A percentile compares a stretch with the other conserved stretches of the same genome.
phyloP scores from a whole-genome alignment of 768 basidiomycete species.

The Pleurotus salmoneostramineus region DNA sequence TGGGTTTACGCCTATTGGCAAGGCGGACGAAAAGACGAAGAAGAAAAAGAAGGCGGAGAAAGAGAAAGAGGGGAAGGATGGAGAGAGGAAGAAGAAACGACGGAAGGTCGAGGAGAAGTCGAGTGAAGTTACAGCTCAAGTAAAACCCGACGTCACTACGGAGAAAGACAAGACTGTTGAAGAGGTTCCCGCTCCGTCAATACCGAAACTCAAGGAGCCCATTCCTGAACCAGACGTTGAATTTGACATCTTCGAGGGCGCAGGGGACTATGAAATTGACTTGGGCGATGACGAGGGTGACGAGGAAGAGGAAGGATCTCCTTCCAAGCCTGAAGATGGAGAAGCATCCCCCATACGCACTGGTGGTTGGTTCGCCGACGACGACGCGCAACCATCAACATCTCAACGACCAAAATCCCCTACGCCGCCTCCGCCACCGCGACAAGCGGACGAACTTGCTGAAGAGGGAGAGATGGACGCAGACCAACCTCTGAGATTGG shows the following conservation, averaged over 20 bases:
- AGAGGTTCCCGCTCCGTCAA: background rate
- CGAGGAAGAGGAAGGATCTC: conserved; percentile 20
- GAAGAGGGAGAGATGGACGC: conserved; percentile 39
- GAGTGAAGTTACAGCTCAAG: conserved; percentile 13
- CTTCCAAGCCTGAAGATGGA: conserved; percentile 12
- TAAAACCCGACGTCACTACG: too few relatives aligned
- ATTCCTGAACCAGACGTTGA: conserved; percentile 46
- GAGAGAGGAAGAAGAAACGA: conserved; percentile 60
- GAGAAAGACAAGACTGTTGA: background rate
- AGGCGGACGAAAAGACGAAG: conserved; percentile 26
- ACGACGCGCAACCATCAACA: conserved; percentile 25
- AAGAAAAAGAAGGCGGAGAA: conserved; percentile 56
- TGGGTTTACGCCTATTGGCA: conserved; percentile 65
- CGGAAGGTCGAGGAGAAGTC: conserved; percentile 34
- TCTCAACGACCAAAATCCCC: conserved; percentile 10
- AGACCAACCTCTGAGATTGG: conserved; percentile 50
- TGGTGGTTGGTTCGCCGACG: conserved; percentile 40
- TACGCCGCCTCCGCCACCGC: conserved; percentile 10
- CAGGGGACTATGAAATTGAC: conserved; percentile 74
- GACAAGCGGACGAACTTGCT: conserved; percentile 17
- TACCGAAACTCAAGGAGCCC: conserved; percentile 8
- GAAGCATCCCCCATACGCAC: conserved; percentile 6
- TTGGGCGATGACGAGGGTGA: conserved; percentile 52
- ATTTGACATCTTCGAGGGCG: conserved; percentile 85
- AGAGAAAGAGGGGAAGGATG: conserved; percentile 33